phyloP scores from a whole-genome alignment of 371 early-diverging fungal species.

The Batrachochytrium dendrobatidis region DNA sequence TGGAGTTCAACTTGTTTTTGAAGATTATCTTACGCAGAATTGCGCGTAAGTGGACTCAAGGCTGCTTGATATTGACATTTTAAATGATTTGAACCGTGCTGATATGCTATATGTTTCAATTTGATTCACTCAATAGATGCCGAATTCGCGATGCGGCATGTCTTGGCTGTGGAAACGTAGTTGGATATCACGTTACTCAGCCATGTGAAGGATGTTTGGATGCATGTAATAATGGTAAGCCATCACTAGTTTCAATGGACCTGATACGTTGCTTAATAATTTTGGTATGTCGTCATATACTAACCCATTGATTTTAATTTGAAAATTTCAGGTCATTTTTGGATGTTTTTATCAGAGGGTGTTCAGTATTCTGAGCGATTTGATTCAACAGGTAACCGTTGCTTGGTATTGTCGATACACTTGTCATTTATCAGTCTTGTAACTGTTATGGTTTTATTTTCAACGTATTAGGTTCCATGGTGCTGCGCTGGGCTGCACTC shows the following conservation, averaged over 20 bases:
- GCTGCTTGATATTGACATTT: slow-evolving; percentile 32
- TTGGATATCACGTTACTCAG: slow-evolving; percentile 94
- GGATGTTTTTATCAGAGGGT: slow-evolving; percentile 91
- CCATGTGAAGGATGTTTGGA: slow-evolving; percentile 89
- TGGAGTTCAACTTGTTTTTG: slow-evolving; percentile 38
- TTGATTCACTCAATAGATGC: slow-evolving; percentile 13
- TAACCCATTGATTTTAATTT: neutral
- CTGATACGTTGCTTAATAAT: neutral
- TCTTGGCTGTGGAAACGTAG: slow-evolving; percentile 71
- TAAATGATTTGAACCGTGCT: too few relatives aligned
- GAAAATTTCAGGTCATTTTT: slow-evolving; percentile 60
- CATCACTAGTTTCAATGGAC: slow-evolving; percentile 1
- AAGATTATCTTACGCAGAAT: slow-evolving; percentile 42
- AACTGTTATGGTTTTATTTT: too few relatives aligned
- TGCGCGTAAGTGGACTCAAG: slow-evolving; percentile 34
- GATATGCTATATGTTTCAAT: too few relatives aligned
- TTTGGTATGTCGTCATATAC: too few relatives aligned
- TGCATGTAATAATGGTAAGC: slow-evolving; percentile 83
- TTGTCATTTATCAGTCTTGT: too few relatives aligned
- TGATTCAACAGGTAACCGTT: slow-evolving; percentile 33
- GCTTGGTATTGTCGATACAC: too few relatives aligned
- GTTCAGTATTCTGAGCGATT: slow-evolving; percentile 45
- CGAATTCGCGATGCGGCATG: slow-evolving; percentile 35
- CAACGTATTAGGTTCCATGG: slow-evolving; percentile 20
- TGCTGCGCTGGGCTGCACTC: slow-evolving; percentile 31